Base-by-base conservation (phyloP, 2,329 filamentous ascomycete genomes). In the Fusarium secorum region DNA sequence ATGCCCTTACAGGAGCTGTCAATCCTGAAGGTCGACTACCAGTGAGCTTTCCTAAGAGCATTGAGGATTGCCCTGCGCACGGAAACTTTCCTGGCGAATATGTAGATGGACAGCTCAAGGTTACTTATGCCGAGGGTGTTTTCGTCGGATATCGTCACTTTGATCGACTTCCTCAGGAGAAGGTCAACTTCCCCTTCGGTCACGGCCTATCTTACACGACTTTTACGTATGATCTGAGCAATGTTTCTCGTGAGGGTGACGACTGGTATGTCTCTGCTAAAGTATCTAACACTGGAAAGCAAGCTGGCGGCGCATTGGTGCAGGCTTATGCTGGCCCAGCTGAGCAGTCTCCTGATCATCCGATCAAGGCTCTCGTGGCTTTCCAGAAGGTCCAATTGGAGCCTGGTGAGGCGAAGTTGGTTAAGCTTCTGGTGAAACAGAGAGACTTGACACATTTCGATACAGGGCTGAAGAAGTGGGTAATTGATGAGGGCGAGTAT, bases 141-240 rank as follows among this genome's bases (percentile, higher is more conserved):
- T 91, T 89, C 74, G 83, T 92, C 39, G 90, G 90, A 2, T 92
- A 92, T 78, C 83, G 89, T 18, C 90, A 88, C 78, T 92, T 90
- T 75, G 89, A 92, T 75, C 89, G 87, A 70, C 48, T 75, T 35
- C 82, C 83, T 3, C 80, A 83, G 33, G 83, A 86, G 13, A 83
- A 84, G 9, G 85, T 88, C 0, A 84, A 87, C 17, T 92, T 91
- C 77, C 84, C 88, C 20, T 92, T 93, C 71, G 90, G 90, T 5
- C 86, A 89, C 70, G 90, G 90, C 7, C 80, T 92, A 4, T 90
- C 88, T 3, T 92, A 93, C 79, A 90, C 90, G 1, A 85, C 81
- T 0, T 93, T 92, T 77, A 81, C 86, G 15, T 71, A 69, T 24
- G 84, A 90, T 35, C 84, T 91, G 74, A 75, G 78, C 26, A 70